Base-by-base conservation (phyloP, 2,329 filamentous ascomycete genomes). In the Fusarium nodosum region DNA sequence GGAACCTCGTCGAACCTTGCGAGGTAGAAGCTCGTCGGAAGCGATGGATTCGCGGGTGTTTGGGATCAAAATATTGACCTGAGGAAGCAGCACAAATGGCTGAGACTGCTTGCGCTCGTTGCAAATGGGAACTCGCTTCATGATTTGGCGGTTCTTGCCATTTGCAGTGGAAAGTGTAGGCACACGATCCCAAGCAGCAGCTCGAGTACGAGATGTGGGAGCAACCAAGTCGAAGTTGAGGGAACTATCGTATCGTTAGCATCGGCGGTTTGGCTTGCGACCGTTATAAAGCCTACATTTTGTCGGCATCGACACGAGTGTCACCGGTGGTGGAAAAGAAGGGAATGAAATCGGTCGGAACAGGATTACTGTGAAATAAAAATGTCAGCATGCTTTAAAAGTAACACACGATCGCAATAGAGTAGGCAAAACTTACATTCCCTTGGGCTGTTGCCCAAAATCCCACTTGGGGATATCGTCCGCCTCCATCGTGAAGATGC, bases 161-260 rank as follows among this genome's bases (percentile, higher is more conserved):
- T 71, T 72, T n/a, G 69, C 68, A 15, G 72, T 36, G 44, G 74
- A 72, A 46, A 52, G 75, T 59, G 68, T 77, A 45, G 63, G 71
- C 52, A 79, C 68, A 36, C 78, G 78, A 45, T 71, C 69, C 77
- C 77, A 79, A 13, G 77, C 77, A 30, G 75, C 77, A 22, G 61
- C 69, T 39, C 73, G 73, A 26, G 56, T 68, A 7, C 60, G 61
- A 7, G 70, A 51, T n/a, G 48, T 50, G 7, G 72, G 73, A 10
- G 66, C 64, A 20, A 58, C 53, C 18, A 78, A 53, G 28, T 48
- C 44, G 10, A 68, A 66, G 12, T 44, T 65, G 69, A 77, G 77
- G 42, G 53, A 69, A 30, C 76, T 78, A 39, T 44, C 7, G 20
- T 28, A 15, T 28, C 8, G 58, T 75, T 64, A 74, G 66, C 30